Evolutionary conservation across 495 filamentous ascomycete species (phyloP), one percentile per base, ranked within the genome.

Genomic region (Xylaria acuta): DNA sequence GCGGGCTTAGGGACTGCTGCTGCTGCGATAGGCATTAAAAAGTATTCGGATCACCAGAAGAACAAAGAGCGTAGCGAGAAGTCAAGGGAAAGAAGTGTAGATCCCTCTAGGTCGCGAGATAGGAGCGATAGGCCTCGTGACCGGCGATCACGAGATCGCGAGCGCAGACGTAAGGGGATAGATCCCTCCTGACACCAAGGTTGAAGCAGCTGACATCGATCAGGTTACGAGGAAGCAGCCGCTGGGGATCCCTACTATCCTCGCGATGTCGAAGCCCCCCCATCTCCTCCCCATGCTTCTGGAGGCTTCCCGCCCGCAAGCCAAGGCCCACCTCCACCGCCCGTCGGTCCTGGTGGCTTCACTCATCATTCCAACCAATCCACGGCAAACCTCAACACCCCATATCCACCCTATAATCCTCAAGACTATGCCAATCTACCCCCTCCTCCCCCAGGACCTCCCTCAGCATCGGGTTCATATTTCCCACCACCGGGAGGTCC

Each of bases 21-120:
- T 1, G 90, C 92, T 18, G 94, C 91, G 6, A 86, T 95, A 72
- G 92, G 92, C n/a, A 89, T 94, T 22, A 92, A 89, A 71, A 92
- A 94, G 78, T 89, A 87, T 60, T 78, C 78, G 30, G 80, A 80
- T 53, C 71, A 74, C 40, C 76, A 81, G 71, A 84, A 83, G 75
- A 75, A 69, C 32, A 81, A 82, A 43, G 80, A 83, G 64, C 75
- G 80, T 64, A 78, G 68, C 25, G 76, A 80, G 34, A 75, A 66
- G 54, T 75, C 80, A 27, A 77, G 75, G 72, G 78, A 79, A 14
- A 76, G 36, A 18, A 81, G 78, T 56, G 60, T 40, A 7, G 45
- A 47, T 30, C 32, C 43, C 9, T 69, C 71, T 56, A 59, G 70
- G 20, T 73, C 71, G 27, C 73, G 76, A 63, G 64, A 74, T 9